Conservation (phyloP, 306 rosid genomes). For the Inga leiocalycina region DNA sequence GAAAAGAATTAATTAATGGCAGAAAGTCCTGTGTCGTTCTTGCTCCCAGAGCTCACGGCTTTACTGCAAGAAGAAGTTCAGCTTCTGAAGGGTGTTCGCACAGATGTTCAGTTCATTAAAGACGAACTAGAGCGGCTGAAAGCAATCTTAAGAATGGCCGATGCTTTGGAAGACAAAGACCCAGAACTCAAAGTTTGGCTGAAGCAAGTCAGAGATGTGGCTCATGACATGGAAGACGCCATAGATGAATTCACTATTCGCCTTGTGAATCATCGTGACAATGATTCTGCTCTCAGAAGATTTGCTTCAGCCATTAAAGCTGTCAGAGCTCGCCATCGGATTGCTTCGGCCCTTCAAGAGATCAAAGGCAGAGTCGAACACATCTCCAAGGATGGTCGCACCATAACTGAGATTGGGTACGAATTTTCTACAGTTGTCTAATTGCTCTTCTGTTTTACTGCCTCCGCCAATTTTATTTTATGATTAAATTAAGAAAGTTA, state of each 20-base stretch:
- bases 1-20: conserved; percentile 41
- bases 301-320: background rate
- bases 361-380: conserved; percentile 40
- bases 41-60: conserved; percentile 41
- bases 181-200: conserved; percentile 54
- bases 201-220: conserved; percentile 48
- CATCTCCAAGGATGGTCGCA: conserved; percentile 36
- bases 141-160: conserved; percentile 44
- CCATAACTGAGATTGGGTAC: conserved; percentile 17
- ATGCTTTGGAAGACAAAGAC: conserved; percentile 41
- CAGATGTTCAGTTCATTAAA: conserved; percentile 45
- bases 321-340: conserved; percentile 34
- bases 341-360: conserved; percentile 39
- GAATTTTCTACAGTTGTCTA: background rate
- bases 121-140: conserved; percentile 45
- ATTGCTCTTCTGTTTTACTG: too few species aligned
- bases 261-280: conserved; percentile 28
- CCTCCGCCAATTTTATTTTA: too few species aligned
- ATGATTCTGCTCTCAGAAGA: background rate
- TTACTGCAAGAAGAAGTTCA: conserved; percentile 49
- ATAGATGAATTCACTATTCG: conserved; percentile 48
- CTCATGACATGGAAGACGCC: conserved; percentile 56
- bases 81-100: conserved; percentile 44
- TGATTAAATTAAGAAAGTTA: too few species aligned
- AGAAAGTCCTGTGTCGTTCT: conserved; percentile 53